Evolutionary conservation across 768 basidiomycete genomes (phyloP).

Genomic region (Auricularia sp.): DNA sequence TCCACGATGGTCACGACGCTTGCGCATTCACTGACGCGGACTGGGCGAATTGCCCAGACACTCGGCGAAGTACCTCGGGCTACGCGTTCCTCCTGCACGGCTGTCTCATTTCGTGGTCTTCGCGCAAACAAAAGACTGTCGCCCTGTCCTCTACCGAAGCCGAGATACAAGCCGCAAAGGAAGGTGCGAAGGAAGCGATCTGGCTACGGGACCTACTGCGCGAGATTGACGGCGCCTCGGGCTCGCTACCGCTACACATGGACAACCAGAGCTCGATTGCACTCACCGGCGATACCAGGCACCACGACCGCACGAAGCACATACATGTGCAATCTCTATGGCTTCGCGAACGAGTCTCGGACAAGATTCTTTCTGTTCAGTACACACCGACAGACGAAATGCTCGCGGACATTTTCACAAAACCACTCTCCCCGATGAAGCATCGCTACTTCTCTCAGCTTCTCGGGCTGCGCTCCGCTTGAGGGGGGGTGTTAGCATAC

Average conservation of each 20-base stretch:
- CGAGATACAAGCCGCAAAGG: too few relatives aligned
- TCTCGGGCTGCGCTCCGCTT: too few relatives aligned
- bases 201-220: constrained; percentile 3
- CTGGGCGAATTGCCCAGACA: constrained; percentile 1
- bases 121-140: too few relatives aligned
- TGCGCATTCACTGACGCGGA: too few relatives aligned
- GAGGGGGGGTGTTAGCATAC: too few relatives aligned
- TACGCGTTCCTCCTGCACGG: constrained; percentile 5
- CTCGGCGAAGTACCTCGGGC: constrained; percentile 1
- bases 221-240: not conserved
- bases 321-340: too few relatives aligned
- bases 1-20: not conserved
- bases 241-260: not conserved
- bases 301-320: constrained; percentile 19
- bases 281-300: constrained; percentile 15
- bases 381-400: constrained; percentile 11
- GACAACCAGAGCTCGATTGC: constrained; percentile 17
- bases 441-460: not conserved
- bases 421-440: constrained; percentile 2
- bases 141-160: too few relatives aligned
- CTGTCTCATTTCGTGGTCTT: not conserved
- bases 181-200: too few relatives aligned
- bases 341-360: constrained; percentile 10
- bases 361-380: constrained; percentile 6
- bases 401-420: constrained; percentile 11